Evolutionary conservation across 352 stramenopile genomes (phyloP).

Genomic region (Phytophthora pinifolia): DNA sequence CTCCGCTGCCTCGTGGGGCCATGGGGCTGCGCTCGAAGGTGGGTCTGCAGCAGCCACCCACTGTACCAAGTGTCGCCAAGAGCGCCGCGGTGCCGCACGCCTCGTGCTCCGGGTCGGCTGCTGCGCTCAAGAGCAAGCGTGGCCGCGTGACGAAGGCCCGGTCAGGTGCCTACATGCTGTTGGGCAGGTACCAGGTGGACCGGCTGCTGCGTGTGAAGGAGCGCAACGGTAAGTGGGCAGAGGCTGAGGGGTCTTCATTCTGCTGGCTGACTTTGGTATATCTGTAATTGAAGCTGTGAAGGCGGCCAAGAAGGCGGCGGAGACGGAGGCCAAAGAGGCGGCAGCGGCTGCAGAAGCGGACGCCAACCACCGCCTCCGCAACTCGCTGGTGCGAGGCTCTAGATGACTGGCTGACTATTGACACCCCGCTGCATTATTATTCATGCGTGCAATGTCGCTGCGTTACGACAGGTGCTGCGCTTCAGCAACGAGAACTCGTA

Average conservation of each 20-base stretch:
- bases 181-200: constrained; percentile 32
- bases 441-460: constrained; percentile 14
- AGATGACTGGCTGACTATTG: background rate
- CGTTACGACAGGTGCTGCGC: constrained; percentile 49
- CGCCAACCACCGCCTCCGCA: constrained; percentile 32
- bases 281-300: constrained; percentile 15
- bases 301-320: constrained; percentile 33
- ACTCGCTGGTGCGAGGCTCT: constrained; percentile 29
- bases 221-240: constrained; percentile 17
- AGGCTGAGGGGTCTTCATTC: background rate
- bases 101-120: constrained; percentile 2
- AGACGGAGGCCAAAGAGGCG: constrained; percentile 28
- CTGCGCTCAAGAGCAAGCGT: constrained; percentile 27
- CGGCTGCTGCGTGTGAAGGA: constrained; percentile 33
- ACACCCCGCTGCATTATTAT: constrained; percentile 9
- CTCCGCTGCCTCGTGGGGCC: constrained; percentile 10
- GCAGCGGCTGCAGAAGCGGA: constrained; percentile 28
- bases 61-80: constrained; percentile 9
- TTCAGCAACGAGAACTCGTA: constrained; percentile 91
- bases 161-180: constrained; percentile 17
- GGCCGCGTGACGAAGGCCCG: constrained; percentile 13
- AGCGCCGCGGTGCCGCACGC: constrained; percentile 4
- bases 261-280: constrained; percentile 1
- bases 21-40: constrained; percentile 27
- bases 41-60: constrained; percentile 4